Conservation (phyloP, 2,329 filamentous ascomycete genomes). For the Penicillium crustosum region DNA sequence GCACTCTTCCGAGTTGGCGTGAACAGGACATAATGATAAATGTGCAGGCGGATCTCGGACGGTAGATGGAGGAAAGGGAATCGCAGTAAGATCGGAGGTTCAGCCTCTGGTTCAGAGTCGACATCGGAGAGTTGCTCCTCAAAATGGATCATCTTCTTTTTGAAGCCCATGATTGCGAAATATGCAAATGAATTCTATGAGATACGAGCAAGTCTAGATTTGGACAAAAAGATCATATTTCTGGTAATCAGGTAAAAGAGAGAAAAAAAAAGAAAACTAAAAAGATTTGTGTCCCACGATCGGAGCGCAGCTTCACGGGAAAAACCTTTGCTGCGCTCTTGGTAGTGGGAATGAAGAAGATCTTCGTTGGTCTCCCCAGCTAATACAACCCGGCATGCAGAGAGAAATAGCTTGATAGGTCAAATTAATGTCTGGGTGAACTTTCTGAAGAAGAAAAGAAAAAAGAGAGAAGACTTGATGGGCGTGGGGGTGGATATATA, state of each 20-base stretch:
- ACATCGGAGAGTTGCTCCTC: slow-evolving; percentile 15
- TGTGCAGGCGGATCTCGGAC: slow-evolving; percentile 52
- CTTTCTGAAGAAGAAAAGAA: slow-evolving; percentile 54
- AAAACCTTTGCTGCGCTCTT: slow-evolving; percentile 51
- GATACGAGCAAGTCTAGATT: slow-evolving; percentile 19
- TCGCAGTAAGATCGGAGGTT: slow-evolving; percentile 21
- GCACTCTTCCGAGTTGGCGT: slow-evolving; percentile 32
- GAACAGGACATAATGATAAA: slow-evolving; percentile 50
- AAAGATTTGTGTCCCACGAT: slow-evolving; percentile 47
- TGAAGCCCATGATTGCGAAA: slow-evolving; percentile 20
- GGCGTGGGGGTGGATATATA: slow-evolving; percentile 7
- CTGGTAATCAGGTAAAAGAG: slow-evolving; percentile 12
- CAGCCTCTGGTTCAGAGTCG: slow-evolving; percentile 23
- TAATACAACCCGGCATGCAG: slow-evolving; percentile 61
- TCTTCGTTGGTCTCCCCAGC: slow-evolving; percentile 50
- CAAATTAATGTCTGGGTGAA: slow-evolving; percentile 60
- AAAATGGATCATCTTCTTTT: slow-evolving; percentile 19
- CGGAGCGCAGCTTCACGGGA: slow-evolving; percentile 50
- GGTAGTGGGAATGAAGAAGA: slow-evolving; percentile 44
- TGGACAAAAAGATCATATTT: slow-evolving; percentile 22
- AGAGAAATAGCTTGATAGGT: slow-evolving; percentile 50
- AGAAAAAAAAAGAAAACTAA: slow-evolving; percentile 9
- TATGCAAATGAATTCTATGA: slow-evolving; percentile 22
- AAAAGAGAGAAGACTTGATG: slow-evolving; percentile 33
- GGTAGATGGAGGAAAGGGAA: slow-evolving; percentile 57